These are phyloP conservation scores for Rhytidiadelphus loreus DNA, from an alignment of 225 moss, liverwort and hornwort species.

Conservation along the genomic window DNA sequence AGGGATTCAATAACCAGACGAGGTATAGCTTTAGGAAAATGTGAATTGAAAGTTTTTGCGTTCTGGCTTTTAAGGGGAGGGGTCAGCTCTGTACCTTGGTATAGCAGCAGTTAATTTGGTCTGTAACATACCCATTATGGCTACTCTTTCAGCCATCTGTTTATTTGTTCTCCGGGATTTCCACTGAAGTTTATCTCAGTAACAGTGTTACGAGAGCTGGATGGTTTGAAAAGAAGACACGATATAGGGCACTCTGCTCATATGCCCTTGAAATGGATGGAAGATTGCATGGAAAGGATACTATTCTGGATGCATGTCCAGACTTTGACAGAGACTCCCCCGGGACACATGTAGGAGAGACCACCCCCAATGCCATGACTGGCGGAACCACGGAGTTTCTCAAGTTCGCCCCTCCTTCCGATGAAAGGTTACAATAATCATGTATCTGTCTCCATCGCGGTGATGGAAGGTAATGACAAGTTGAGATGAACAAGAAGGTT, in stretches of 20 bases:
- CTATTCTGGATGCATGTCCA: conserved; percentile 84
- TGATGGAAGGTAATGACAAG: too few relatives aligned
- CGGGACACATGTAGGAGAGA: too few relatives aligned
- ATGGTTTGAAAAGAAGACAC: conserved; percentile 38
- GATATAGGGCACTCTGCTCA: conserved; percentile 28
- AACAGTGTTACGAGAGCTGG: conserved; percentile 49
- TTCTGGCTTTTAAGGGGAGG: neutral
- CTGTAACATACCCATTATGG: neutral
- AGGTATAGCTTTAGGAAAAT: neutral
- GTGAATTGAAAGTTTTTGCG: neutral
- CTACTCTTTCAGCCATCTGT: neutral
- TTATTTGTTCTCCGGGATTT: neutral
- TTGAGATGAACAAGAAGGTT: too few relatives aligned
- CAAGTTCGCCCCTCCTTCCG: too few relatives aligned
- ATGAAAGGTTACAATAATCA: too few relatives aligned
- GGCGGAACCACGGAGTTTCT: too few relatives aligned
- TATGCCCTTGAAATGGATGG: conserved; percentile 62
- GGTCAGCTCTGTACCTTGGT: neutral
- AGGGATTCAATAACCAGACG: neutral
- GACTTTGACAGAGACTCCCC: conserved; percentile 36
- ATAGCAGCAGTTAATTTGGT: neutral
- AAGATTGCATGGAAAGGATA: conserved; percentile 51
- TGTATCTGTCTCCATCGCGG: too few relatives aligned
- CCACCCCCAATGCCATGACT: too few relatives aligned
- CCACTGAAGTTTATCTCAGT: neutral